These are phyloP conservation scores for Colletotrichum caudatum DNA, from an alignment of 2,329 filamentous ascomycete species.

Conservation along the genomic window DNA sequence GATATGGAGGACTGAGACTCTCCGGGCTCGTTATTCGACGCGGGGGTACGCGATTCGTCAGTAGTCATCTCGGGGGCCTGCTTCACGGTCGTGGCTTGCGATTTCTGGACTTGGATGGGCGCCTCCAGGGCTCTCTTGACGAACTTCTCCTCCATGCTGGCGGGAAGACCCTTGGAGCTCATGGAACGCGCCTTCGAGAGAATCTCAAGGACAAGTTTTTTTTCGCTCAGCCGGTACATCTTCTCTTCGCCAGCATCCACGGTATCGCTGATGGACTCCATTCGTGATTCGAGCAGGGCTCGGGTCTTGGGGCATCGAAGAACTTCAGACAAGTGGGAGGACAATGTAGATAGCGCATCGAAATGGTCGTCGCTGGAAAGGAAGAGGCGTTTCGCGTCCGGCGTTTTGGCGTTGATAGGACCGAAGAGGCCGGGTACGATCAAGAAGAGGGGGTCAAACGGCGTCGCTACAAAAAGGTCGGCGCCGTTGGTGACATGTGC, in stretches of 20 bases:
- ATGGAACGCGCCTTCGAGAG: slow-evolving; percentile 79
- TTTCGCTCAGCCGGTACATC: slow-evolving; percentile 84
- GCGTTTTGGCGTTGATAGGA: slow-evolving; percentile 54
- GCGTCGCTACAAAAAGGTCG: slow-evolving; percentile 85
- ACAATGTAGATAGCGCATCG: slow-evolving; percentile 68
- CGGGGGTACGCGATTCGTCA: slow-evolving; percentile 46
- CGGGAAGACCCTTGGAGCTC: slow-evolving; percentile 73
- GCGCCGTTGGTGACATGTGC: slow-evolving; percentile 70
- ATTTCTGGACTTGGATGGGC: slow-evolving; percentile 77
- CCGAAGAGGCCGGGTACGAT: slow-evolving; percentile 77
- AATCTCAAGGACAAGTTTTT: slow-evolving; percentile 75
- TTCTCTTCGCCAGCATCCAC: slow-evolving; percentile 85
- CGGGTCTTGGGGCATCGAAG: slow-evolving; percentile 62
- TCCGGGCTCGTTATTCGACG: slow-evolving; percentile 48
- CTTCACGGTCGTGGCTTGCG: slow-evolving; percentile 57
- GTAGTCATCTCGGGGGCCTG: slow-evolving; percentile 10
- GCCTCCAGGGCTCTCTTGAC: slow-evolving; percentile 80
- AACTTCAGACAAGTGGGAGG: slow-evolving; percentile 70
- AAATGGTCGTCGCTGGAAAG: slow-evolving; percentile 79
- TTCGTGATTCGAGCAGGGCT: slow-evolving; percentile 70
- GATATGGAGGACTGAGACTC: slow-evolving; percentile 59
- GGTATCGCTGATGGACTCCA: slow-evolving; percentile 80
- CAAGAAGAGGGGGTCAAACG: slow-evolving; percentile 86
- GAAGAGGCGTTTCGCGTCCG: slow-evolving; percentile 71
- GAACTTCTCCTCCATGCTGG: slow-evolving; percentile 87